These are phyloP conservation scores for Huiozyma sinensis DNA, from an alignment of 805 yeast species.

Conservation along the genomic window DNA sequence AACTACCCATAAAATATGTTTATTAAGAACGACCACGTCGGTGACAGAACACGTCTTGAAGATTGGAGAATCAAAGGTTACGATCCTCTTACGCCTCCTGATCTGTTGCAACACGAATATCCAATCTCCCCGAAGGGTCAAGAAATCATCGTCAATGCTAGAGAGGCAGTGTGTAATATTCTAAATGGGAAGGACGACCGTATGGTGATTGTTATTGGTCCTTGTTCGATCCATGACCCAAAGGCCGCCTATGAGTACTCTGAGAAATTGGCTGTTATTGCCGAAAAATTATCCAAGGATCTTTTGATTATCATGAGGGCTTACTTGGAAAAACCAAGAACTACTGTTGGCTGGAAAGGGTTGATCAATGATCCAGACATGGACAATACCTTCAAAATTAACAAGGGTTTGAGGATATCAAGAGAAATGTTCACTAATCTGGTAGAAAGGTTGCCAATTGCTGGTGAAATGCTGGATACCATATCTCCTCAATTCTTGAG, in stretches of 20 bases:
- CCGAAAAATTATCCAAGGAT: constrained; percentile 59
- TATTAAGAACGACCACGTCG: constrained; percentile 71
- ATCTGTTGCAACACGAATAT: constrained; percentile 75
- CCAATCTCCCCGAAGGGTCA: constrained; percentile 54
- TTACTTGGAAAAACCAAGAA: constrained; percentile 93
- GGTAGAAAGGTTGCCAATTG: constrained; percentile 81
- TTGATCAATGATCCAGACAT: constrained; percentile 94
- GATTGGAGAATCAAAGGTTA: constrained; percentile 79
- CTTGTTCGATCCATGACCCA: constrained; percentile 95
- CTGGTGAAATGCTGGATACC: constrained; percentile 95
- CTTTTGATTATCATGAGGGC: constrained; percentile 92
- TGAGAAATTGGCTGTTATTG: constrained; percentile 44
- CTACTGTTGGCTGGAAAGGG: constrained; percentile 99
- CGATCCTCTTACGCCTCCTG: constrained; percentile 94
- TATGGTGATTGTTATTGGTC: constrained; percentile 83
- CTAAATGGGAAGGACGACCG: constrained; percentile 80
- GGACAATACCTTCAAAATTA: constrained; percentile 84
- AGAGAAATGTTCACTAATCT: constrained; percentile 77
- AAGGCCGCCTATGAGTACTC: constrained; percentile 87
- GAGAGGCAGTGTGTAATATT: constrained; percentile 64
- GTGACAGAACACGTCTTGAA: constrained; percentile 70
- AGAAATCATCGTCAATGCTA: constrained; percentile 58
- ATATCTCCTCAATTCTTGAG: constrained; percentile 92
- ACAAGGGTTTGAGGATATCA: constrained; percentile 85
- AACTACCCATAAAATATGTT: constrained; percentile 45